Evolutionary conservation across 2,329 filamentous ascomycete genomes (phyloP), one percentile per base, ranked within the genome.

Genomic region (Aspergillus piperis): DNA sequence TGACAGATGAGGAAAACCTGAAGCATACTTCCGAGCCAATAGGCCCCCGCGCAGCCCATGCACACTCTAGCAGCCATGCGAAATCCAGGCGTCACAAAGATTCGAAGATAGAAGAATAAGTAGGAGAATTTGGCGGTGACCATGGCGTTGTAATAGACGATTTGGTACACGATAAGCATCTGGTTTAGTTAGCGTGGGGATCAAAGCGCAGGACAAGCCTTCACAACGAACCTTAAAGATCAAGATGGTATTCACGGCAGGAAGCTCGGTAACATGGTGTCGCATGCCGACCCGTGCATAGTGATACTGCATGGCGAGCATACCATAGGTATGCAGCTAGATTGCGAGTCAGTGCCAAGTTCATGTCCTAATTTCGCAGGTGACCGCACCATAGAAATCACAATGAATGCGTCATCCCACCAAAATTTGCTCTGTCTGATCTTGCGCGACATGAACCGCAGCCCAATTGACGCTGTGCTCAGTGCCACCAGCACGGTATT

Each of bases 331-430:
- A n/a, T 66, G 59, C 2, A 67, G 47, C 49, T 54, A n/a, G 21
- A 30, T 11, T 8, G 11, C 4, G 19, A 30, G 21, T 44, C 5
- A 25, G n/a, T 5, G 19, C n/a, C 8, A 10, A n/a, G 21, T 13
- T 1, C 21, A 30, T 30, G 1, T 11, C 8, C 8, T 30, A 2
- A 8, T 8, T 19, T 8, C 11, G 2, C 11, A 17, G 7, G 11
- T 15, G 8, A 13, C 32, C 52, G 23, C 42, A 54, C 52, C 52
- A 67, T 38, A 1, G 59, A 64, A 19, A 55, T 55, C 21, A 73
- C 63, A 15, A 68, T 66, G 47, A 66, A 74, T 23, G 61, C 61
- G 65, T 73, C 72, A 47, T 74, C 71, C 70, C 70, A 73, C 63
- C 71, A 71, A 27, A 74, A 52, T 36, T 62, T 60, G n/a, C 64